Evolutionary conservation across 2,329 filamentous ascomycete species (phyloP), one percentile per base, ranked within the genome.

Genomic region (Domatiomyces globalis): DNA sequence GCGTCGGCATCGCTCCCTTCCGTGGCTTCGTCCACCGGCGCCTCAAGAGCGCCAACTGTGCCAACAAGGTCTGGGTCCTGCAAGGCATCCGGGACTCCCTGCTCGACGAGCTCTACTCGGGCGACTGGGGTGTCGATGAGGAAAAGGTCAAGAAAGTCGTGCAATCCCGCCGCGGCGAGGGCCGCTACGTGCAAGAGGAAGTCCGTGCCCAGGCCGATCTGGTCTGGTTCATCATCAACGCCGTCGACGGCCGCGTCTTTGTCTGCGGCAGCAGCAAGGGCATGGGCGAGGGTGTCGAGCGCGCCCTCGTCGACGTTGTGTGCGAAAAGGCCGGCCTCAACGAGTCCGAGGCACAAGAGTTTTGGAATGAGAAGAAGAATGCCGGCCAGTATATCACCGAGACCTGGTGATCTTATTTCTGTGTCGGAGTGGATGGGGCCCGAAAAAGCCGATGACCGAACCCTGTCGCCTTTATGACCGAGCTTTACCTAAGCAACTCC

Each of bases 211-310:
- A 96, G 66, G 87, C 89, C 1, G 92, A 96, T 64, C 77, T 96
- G n/a, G 90, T 96, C 15, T 98, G 92, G 92, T 94, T 87, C 67
- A 88, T 96, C 57, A 85, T 94, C 73, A 96, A 96, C 66, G 82
- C 88, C 1, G 75, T 96, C n/a, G 92, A 98, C 63, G 92, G 92
- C 1, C 82, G 92, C 49, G 82, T 96, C 49, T 98, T 98, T 65
- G 92, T 98, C 53, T 98, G 92, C 66, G 92, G 92, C 48, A 94
- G 85, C 69, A 88, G 82, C 63, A 88, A 87, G 71, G 92, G 92
- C 51, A 98, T 98, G 92, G 92, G 92, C 54, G 92, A 96, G 68
- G 92, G 92, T 45, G 92, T 98, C 2, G 85, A 96, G 66, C 76
- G 81, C 46, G 86, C 90, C 0, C 74, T 98, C 12, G 74, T 95